Evolutionary conservation across 495 filamentous ascomycete genomes (phyloP).

Genomic region (Aspergillus nidulans): DNA sequence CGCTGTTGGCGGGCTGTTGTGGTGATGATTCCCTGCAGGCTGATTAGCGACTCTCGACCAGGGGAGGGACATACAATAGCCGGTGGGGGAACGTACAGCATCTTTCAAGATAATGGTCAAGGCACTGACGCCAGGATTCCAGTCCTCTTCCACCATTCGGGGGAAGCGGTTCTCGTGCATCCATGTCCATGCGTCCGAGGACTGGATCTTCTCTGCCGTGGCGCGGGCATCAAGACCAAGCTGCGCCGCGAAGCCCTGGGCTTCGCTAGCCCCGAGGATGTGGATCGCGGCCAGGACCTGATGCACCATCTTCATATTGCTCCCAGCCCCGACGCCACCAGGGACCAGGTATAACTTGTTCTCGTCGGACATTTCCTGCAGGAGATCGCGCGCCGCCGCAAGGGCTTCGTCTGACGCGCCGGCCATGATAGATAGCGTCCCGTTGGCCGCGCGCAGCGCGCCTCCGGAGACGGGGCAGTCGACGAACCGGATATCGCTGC

Average conservation of each 20-base stretch:
- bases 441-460: conserved; percentile 65
- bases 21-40: conserved; percentile 62
- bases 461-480: conserved; percentile 78
- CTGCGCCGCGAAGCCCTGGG: conserved; percentile 65
- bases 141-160: conserved; percentile 64
- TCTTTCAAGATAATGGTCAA: conserved; percentile 78
- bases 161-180: conserved; percentile 76
- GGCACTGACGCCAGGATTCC: conserved; percentile 61
- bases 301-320: conserved; percentile 85
- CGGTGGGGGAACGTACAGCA: conserved; percentile 38
- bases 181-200: conserved; percentile 64
- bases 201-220: conserved; percentile 54
- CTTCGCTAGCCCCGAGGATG: conserved; percentile 69
- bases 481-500: conserved; percentile 63
- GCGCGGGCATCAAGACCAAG: conserved; percentile 59
- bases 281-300: conserved; percentile 76
- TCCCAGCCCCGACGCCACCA: conserved; percentile 72
- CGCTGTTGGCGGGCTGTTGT: conserved; percentile 54
- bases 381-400: conserved; percentile 52
- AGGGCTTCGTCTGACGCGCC: conserved; percentile 57
- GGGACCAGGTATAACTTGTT: conserved; percentile 69
- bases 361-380: conserved; percentile 56
- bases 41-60: background rate
- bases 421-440: conserved; percentile 78
- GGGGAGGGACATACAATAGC: background rate